Base-by-base conservation (phyloP, 176 grass and related monocot species). In the Oropetium thomaeum region DNA sequence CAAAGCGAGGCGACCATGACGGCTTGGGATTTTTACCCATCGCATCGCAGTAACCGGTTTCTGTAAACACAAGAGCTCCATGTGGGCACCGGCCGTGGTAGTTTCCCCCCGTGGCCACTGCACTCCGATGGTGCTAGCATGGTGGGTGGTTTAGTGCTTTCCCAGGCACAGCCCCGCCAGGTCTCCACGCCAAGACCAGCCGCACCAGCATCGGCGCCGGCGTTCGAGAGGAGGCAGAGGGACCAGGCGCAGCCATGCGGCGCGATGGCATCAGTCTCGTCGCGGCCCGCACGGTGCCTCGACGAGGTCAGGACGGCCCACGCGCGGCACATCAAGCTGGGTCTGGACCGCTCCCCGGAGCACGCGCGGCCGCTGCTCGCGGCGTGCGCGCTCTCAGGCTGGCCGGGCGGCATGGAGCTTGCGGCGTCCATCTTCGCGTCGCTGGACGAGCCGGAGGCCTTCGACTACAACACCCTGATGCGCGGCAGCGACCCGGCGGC, bases 401-500 rank as follows among this genome's bases (percentile, higher is more conserved):
- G 89, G 83, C 73, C 67, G 14, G 81, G 83, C 28, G 78, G 81
- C 84, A 89, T 96, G 89, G 81, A 82, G n/a, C 89, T 89, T 52
- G 92, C 84, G 25, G 27, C 67, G 53, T 87, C 86, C 32, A 89
- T 89, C 84, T 96, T 96, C 87, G 73, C 81, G 26, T 52, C 77
- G 33, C 78, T 96, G 38, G 78, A 92, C 62, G 74, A 92, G 4
- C 89, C 89, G 1, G 71, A 79, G 22, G 77, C 86, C 13, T 92
- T 96, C 84, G 89, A 96, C 64, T 96, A 92, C 84, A 96, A 96
- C 81, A 92, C 84, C 10, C 49, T 96, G 74, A 92, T 96, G 74
- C 82, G 89, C 70, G 92, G 86, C 28, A 52, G 79, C 55, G 65
- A n/a, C n/a, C 87, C 57, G 49, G 44, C 4, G 58, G 51, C 27